phyloP scores from a whole-genome alignment of 2,329 filamentous ascomycete species.

The Capronia coronata region DNA sequence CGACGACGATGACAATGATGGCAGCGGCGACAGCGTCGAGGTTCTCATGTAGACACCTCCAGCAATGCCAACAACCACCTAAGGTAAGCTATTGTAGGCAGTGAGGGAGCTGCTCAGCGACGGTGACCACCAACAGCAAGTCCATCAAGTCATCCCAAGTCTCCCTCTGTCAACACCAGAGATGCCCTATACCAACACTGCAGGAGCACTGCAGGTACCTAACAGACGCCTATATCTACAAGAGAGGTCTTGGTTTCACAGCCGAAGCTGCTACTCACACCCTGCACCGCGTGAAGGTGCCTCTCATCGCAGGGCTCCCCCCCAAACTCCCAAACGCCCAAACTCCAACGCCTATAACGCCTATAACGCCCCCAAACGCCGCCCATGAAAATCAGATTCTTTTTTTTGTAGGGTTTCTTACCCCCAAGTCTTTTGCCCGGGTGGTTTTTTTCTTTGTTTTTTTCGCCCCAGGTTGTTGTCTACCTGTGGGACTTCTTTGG shows the following conservation, averaged over 20 bases:
- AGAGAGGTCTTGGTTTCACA: slow-evolving; percentile 5
- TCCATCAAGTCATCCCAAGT: too few species aligned
- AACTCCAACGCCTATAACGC: too few species aligned
- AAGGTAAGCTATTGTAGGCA: background rate
- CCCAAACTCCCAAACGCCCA: background rate
- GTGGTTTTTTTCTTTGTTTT: background rate
- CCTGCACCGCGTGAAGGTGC: slow-evolving; percentile 8
- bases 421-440: background rate
- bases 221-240: background rate
- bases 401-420: background rate
- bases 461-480: background rate
- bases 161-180: too few species aligned
- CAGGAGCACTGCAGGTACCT: too few species aligned
- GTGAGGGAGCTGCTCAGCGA: background rate
- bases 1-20: too few species aligned
- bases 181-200: too few species aligned
- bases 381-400: background rate
- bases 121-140: background rate
- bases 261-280: slow-evolving; percentile 6
- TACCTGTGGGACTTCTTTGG: background rate
- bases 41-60: too few species aligned
- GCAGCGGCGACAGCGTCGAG: too few species aligned
- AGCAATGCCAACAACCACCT: too few species aligned
- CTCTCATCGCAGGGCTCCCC: slow-evolving; percentile 5
- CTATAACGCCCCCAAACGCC: background rate